These are phyloP conservation scores for Auxenochlorella pyrenoidosa DNA, from an alignment of 139 green algal species.

Conservation along the genomic window DNA sequence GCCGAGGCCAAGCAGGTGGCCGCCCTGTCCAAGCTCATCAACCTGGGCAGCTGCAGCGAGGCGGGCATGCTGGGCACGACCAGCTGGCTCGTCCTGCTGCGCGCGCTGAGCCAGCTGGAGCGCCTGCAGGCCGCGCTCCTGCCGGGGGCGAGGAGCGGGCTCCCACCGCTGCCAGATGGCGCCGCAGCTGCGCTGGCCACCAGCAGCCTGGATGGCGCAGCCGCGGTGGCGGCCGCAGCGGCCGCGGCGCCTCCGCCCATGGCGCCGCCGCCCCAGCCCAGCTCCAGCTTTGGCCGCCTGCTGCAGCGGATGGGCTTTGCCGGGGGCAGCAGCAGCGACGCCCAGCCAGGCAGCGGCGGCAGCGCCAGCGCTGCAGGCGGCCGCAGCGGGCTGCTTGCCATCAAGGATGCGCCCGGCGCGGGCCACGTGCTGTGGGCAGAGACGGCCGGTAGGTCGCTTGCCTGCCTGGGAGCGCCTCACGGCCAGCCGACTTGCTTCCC, in stretches of 20 bases:
- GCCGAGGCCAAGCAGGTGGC: slow-evolving; percentile 62
- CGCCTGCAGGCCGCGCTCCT: slow-evolving; percentile 52
- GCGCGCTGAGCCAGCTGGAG: slow-evolving; percentile 76
- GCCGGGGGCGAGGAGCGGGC: slow-evolving; percentile 6
- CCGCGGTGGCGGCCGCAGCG: not conserved
- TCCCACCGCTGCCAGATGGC: slow-evolving; percentile 3
- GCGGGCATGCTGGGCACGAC: slow-evolving; percentile 74
- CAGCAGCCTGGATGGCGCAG: slow-evolving; percentile 24
- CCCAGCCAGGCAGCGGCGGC: not conserved
- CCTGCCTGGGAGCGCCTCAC: no score
- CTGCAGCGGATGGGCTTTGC: slow-evolving; percentile 34
- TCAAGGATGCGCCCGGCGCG: slow-evolving; percentile 50
- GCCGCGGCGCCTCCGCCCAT: not conserved
- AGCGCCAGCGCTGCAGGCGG: slow-evolving; percentile 8
- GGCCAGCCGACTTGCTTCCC: no score
- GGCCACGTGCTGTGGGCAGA: slow-evolving; percentile 71
- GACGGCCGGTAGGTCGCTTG: slow-evolving; percentile 25
- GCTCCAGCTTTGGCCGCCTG: slow-evolving; percentile 40
- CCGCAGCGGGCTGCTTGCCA: slow-evolving; percentile 13
- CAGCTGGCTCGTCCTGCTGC: slow-evolving; percentile 79
- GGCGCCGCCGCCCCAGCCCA: slow-evolving; percentile 15
- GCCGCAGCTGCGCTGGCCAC: slow-evolving; percentile 2
- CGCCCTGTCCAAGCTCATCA: slow-evolving; percentile 70
- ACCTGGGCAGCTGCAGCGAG: slow-evolving; percentile 61
- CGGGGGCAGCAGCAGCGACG: not conserved